These are phyloP conservation scores for Suhomyces vadensis DNA, from an alignment of 805 yeast species.

Conservation along the genomic window DNA sequence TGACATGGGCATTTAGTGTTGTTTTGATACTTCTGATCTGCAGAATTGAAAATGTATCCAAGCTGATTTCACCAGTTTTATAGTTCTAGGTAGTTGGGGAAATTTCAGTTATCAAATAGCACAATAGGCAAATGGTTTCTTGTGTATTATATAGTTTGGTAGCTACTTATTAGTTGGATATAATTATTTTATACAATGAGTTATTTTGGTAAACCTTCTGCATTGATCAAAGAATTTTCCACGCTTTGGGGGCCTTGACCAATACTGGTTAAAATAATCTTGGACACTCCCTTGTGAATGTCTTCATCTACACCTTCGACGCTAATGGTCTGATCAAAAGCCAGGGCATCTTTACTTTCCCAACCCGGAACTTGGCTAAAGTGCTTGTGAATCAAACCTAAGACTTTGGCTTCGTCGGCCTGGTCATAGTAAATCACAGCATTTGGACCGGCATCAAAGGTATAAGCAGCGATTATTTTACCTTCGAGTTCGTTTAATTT, in stretches of 20 bases:
- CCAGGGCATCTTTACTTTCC: constrained; percentile 37
- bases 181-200: neutral
- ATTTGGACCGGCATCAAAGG: constrained; percentile 99
- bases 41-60: too few species aligned
- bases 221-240: constrained; percentile 55
- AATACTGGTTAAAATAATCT: constrained; percentile 79
- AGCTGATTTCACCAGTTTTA: too few species aligned
- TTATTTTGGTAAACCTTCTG: constrained; percentile 58
- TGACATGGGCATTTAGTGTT: too few species aligned
- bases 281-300: constrained; percentile 70
- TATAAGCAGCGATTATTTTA: constrained; percentile 84
- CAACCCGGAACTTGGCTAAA: constrained; percentile 70
- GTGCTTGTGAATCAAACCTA: constrained; percentile 65
- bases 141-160: too few species aligned
- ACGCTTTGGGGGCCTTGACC: constrained; percentile 84
- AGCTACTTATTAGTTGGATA: too few species aligned
- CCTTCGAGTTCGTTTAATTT: constrained; percentile 68
- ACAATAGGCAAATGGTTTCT: too few species aligned
- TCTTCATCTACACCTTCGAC: constrained; percentile 49
- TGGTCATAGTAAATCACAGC: constrained; percentile 90
- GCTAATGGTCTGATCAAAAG: constrained; percentile 21
- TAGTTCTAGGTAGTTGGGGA: too few species aligned
- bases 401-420: constrained; percentile 69
- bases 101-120: too few species aligned
- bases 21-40: too few species aligned